Percentiles rank a stretch among this genome's conserved stretches.
Evolutionary conservation across 2,329 filamentous ascomycete genomes (phyloP).

Genomic region (Cercospora sesami): DNA sequence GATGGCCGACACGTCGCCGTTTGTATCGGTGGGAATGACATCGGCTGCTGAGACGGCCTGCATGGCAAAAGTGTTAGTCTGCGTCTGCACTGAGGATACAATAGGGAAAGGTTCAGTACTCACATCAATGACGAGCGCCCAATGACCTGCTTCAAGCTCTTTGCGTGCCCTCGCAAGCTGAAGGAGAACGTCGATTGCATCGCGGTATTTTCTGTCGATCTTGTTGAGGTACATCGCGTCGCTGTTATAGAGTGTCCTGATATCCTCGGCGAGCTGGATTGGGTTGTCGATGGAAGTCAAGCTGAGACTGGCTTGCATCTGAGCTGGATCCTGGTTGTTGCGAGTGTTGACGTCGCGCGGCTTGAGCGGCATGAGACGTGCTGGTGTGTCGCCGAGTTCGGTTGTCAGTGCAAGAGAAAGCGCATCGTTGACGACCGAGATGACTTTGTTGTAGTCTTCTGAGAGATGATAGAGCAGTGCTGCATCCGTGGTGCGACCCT

Average conservation of each 20-base stretch:
- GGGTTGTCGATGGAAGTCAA: constrained; percentile 69
- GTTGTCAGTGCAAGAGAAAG: constrained; percentile 86
- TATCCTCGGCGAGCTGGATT: constrained; percentile 61
- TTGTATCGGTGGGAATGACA: constrained; percentile 75
- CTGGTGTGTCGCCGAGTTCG: constrained; percentile 77
- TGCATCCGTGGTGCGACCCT: constrained; percentile 87
- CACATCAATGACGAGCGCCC: constrained; percentile 65
- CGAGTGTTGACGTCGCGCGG: constrained; percentile 55
- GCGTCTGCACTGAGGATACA: background rate
- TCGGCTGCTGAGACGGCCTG: constrained; percentile 53
- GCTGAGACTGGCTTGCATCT: constrained; percentile 60
- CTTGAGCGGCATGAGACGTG: constrained; percentile 77
- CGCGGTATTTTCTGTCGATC: constrained; percentile 59
- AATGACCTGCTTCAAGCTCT: constrained; percentile 59
- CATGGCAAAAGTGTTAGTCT: constrained; percentile 3
- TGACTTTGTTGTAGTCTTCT: constrained; percentile 92
- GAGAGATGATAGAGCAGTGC: constrained; percentile 93
- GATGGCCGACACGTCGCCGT: constrained; percentile 74
- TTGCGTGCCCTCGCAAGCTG: constrained; percentile 62
- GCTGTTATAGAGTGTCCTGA: constrained; percentile 61
- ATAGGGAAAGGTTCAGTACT: constrained; percentile 40
- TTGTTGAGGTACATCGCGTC: constrained; percentile 62
- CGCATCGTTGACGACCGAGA: constrained; percentile 82
- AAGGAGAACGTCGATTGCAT: constrained; percentile 60
- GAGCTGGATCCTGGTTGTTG: constrained; percentile 37